These are phyloP conservation scores for Hypoxylon lenormandii DNA, from an alignment of 495 filamentous ascomycete genomes.

Conservation along the genomic window DNA sequence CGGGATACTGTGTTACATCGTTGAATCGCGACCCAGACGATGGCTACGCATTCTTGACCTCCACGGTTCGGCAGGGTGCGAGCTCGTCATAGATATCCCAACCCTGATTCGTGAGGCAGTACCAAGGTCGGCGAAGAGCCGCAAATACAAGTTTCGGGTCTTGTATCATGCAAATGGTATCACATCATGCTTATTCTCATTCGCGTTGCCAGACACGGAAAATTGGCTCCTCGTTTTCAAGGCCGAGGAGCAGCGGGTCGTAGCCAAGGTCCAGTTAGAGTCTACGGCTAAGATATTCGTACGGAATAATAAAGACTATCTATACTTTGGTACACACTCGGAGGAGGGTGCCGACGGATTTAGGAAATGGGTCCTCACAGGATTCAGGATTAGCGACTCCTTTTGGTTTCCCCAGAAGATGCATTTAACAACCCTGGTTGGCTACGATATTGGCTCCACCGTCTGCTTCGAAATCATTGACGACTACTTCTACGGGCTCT, in stretches of 20 bases:
- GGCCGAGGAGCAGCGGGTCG: constrained; percentile 56
- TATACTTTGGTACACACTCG: constrained; percentile 76
- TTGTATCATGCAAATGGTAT: constrained; percentile 73
- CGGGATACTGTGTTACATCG: constrained; percentile 72
- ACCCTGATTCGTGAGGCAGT: constrained; percentile 56
- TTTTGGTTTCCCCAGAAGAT: constrained; percentile 56
- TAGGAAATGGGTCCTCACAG: constrained; percentile 71
- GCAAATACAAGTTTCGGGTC: constrained; percentile 66
- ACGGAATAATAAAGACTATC: constrained; percentile 71
- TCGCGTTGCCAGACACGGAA: constrained; percentile 51
- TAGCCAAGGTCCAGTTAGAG: constrained; percentile 58
- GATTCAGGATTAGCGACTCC: constrained; percentile 60
- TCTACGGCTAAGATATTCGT: constrained; percentile 72
- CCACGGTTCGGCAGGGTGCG: constrained; percentile 61
- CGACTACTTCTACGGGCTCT: constrained; percentile 77
- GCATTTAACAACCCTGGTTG: constrained; percentile 66
- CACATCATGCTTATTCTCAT: constrained; percentile 67
- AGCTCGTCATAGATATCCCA: constrained; percentile 70
- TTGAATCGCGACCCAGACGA: constrained; percentile 53
- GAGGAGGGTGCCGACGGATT: constrained; percentile 63
- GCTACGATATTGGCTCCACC: constrained; percentile 73
- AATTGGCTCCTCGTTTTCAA: constrained; percentile 72
- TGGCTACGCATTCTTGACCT: constrained; percentile 74
- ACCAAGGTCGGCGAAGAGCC: constrained; percentile 45
- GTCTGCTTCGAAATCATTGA: constrained; percentile 78